phyloP scores from a whole-genome alignment of 352 stramenopile genomes.

The Pythium biforme region DNA sequence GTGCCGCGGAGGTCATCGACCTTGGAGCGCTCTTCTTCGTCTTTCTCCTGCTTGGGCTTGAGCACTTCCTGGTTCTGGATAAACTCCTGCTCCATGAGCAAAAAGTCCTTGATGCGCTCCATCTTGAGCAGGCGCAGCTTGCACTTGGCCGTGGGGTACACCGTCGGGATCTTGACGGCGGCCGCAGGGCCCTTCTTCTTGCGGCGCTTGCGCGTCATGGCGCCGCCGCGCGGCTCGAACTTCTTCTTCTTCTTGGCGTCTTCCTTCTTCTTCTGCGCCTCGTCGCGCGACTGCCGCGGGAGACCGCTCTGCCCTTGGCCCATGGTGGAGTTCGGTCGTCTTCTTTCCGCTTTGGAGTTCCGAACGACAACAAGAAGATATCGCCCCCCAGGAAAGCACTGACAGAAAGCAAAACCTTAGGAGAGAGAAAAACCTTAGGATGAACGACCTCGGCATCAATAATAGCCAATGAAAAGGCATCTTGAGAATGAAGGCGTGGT shows the following conservation, averaged over 20 bases:
- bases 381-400: neutral
- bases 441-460: neutral
- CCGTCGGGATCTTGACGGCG: constrained; percentile 87
- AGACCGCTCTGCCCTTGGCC: constrained; percentile 86
- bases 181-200: constrained; percentile 92
- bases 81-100: constrained; percentile 99
- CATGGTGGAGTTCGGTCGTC: constrained; percentile 37
- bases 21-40: constrained; percentile 98
- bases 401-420: constrained; percentile 1
- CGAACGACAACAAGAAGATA: constrained; percentile 5
- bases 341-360: neutral
- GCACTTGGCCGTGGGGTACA: constrained; percentile 98
- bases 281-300: constrained; percentile 74
- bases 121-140: constrained; percentile 99
- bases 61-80: constrained; percentile 99
- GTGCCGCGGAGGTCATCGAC: constrained; percentile 98
- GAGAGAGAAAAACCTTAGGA: constrained; percentile 8
- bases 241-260: constrained; percentile 95
- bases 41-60: constrained; percentile 99
- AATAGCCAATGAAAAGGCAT: constrained; percentile 7
- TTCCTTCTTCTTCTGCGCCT: constrained; percentile 90
- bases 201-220: constrained; percentile 85
- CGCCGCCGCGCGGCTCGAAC: constrained; percentile 86
- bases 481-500: neutral
- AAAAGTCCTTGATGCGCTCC: constrained; percentile 99